Evolutionary conservation across 2,329 filamentous ascomycete genomes (phyloP).

Genomic region (Colletotrichum incanum): DNA sequence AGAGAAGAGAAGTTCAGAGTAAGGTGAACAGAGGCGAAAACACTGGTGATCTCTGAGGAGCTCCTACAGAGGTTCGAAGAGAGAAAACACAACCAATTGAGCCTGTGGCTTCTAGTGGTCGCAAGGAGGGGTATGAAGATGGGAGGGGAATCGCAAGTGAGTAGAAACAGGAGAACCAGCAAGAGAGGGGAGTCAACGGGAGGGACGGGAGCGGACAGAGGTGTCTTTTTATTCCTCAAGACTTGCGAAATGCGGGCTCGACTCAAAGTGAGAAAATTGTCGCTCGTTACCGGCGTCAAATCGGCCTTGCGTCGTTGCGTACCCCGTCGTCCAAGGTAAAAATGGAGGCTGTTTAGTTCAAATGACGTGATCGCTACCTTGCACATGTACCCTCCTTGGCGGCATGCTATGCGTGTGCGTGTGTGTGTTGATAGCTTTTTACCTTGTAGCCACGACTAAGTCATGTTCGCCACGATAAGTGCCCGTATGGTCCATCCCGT

Average conservation of each 20-base stretch:
- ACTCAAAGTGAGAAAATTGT: constrained; percentile 25
- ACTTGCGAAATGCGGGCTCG: constrained; percentile 34
- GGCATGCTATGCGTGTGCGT: constrained; percentile 5
- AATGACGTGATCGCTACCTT: constrained; percentile 47
- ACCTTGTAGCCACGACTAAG: constrained; percentile 28
- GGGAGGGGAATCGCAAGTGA: constrained; percentile 14
- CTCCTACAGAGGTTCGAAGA: constrained; percentile 19
- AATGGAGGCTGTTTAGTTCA: constrained; percentile 45
- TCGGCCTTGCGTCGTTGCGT: constrained; percentile 31
- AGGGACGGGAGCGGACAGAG: constrained; percentile 28
- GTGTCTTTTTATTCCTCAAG: constrained; percentile 38
- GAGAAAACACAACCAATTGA: constrained; percentile 36
- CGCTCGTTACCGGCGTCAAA: constrained; percentile 39
- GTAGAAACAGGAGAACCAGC: constrained; percentile 14
- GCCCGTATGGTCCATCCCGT: constrained; percentile 33
- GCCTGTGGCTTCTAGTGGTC: constrained; percentile 3
- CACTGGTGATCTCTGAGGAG: constrained; percentile 4
- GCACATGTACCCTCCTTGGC: constrained; percentile 41
- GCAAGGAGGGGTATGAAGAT: constrained; percentile 8
- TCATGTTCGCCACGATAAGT: constrained; percentile 43
- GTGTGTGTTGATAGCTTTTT: constrained; percentile 14
- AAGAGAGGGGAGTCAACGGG: constrained; percentile 3
- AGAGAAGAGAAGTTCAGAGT: constrained; percentile 1
- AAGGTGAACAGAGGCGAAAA: neutral
- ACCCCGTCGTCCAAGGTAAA: constrained; percentile 39